phyloP scores from a whole-genome alignment of 2,329 filamentous ascomycete genomes.

The Alternaria sp. region DNA sequence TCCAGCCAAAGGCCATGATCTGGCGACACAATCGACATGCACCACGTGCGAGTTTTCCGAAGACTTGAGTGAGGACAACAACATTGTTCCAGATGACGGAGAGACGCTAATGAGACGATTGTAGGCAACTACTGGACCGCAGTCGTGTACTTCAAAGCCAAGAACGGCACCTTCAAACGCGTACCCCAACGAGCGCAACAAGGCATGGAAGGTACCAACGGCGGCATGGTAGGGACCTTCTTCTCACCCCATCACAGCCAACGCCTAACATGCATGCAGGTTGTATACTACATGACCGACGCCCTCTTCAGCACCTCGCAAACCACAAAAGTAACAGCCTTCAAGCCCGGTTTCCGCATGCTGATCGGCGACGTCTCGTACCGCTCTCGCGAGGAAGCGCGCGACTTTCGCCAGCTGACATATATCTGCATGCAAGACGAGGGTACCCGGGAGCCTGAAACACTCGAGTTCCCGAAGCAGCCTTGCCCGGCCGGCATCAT shows the following conservation, averaged over 20 bases:
- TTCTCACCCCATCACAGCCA: not conserved
- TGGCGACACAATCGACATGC: constrained; percentile 45
- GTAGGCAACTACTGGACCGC: constrained; percentile 45
- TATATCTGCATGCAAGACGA: constrained; percentile 40
- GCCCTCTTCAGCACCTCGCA: constrained; percentile 38
- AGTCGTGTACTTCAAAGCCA: constrained; percentile 36
- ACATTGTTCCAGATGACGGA: not conserved
- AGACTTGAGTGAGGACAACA: constrained; percentile 30
- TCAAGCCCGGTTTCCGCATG: constrained; percentile 54
- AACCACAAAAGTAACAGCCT: constrained; percentile 50
- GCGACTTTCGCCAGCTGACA: constrained; percentile 34
- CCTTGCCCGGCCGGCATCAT: constrained; percentile 36
- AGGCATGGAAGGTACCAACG: constrained; percentile 52
- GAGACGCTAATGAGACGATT: not conserved
- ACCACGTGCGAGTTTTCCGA: constrained; percentile 54
- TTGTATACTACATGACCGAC: constrained; percentile 56
- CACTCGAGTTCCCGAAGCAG: constrained; percentile 28
- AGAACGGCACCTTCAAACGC: constrained; percentile 49
- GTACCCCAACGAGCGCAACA: constrained; percentile 50
- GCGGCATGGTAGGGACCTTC: constrained; percentile 40
- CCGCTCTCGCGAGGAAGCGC: constrained; percentile 25
- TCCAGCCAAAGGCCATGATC: constrained; percentile 28
- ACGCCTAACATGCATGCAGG: constrained; percentile 25
- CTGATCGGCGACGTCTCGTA: constrained; percentile 49
- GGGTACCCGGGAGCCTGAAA: constrained; percentile 33